Evolutionary conservation across 164 flowering plant genomes (phyloP), one percentile per base, ranked within the genome.

Genomic region (Piper longum): DNA sequence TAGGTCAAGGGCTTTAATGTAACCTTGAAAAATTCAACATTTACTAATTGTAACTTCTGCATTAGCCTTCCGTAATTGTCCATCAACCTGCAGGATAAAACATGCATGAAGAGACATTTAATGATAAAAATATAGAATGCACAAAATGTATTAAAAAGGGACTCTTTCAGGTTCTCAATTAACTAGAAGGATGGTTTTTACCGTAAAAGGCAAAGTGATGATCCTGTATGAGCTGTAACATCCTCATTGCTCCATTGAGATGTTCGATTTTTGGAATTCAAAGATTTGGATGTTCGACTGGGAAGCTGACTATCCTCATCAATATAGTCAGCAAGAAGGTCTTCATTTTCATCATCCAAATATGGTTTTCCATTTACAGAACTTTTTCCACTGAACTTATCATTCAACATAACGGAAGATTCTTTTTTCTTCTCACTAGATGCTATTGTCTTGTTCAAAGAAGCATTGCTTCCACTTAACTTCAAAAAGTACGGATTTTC

Each of bases 241-340:
- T 86, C 91, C 64, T 81, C 88, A 79, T 71, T 77, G 71, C 71
- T 82, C 66, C 70, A 78, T 56, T 77, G 72, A 8, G 80, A 67
- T 66, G 87, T 76, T 17, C 75, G 72, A 64, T 68, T 81, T 75
- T 71, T 81, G 19, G 69, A 64, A 74, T 65, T 62, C 48, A 54
- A 76, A 43, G 82, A 82, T 69, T 74, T 87, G 64, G 89, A 81
- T 69, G 77, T 79, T 66, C 97, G 87, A 73, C 99, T 91, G 41
- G 99, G 99, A 17, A 91, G 97, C 78, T 95, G 99, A 78, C 99
- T 95, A 67, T 95, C 99, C 74, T 95, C 99, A 72, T 95, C 99
- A 76, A 95, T 95, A 69, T 89, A 95, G 77, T 95, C 99, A 42
- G 99, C 99, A 63, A 76, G 86, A 64, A 95, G 95, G 77, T 95